Percentiles rank a stretch among this genome's conserved stretches.
Conservation (phyloP, 176 grass and related monocot genomes). For the Musa itinerans region DNA sequence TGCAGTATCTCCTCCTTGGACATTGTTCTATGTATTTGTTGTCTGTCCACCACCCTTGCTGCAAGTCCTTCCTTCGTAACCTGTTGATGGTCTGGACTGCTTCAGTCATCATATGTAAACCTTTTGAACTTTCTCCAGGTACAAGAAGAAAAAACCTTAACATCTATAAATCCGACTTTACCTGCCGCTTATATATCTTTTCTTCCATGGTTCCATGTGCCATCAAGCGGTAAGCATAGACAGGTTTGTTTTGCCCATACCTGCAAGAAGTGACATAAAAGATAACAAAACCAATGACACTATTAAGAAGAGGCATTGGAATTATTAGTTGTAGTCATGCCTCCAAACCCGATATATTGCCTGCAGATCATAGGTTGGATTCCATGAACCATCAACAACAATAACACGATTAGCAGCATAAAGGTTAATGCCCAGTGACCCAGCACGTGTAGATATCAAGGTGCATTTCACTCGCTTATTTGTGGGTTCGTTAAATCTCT, state of each 20-base stretch:
- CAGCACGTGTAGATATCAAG: constrained; percentile 97
- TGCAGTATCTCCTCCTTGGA: constrained; percentile 97
- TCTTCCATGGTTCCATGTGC: constrained; percentile 97
- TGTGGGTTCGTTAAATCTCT: constrained; percentile 72
- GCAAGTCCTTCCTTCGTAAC: constrained; percentile 98
- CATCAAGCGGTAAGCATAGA: constrained; percentile 90
- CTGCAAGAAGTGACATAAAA: constrained; percentile 32
- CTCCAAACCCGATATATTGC: constrained; percentile 99
- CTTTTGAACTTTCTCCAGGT: neutral
- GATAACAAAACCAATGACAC: constrained; percentile 23
- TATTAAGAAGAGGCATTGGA: constrained; percentile 5
- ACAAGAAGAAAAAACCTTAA: neutral
- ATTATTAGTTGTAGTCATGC: constrained; percentile 32
- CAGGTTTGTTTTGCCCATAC: constrained; percentile 90
- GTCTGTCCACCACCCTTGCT: constrained; percentile 93
- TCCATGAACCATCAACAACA: constrained; percentile 97
- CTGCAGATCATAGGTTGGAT: constrained; percentile 96
- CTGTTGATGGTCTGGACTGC: constrained; percentile 30
- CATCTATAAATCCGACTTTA: constrained; percentile 18
- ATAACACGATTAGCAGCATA: constrained; percentile 93
- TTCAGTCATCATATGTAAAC: neutral
- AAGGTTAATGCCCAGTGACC: constrained; percentile 94
- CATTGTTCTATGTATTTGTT: constrained; percentile 94
- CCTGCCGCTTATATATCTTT: constrained; percentile 99
- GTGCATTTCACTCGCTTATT: constrained; percentile 85